Percentiles rank a stretch among this genome's conserved stretches.
phyloP scores from a whole-genome alignment of 805 yeast species.

The Yarrowia sp. region DNA sequence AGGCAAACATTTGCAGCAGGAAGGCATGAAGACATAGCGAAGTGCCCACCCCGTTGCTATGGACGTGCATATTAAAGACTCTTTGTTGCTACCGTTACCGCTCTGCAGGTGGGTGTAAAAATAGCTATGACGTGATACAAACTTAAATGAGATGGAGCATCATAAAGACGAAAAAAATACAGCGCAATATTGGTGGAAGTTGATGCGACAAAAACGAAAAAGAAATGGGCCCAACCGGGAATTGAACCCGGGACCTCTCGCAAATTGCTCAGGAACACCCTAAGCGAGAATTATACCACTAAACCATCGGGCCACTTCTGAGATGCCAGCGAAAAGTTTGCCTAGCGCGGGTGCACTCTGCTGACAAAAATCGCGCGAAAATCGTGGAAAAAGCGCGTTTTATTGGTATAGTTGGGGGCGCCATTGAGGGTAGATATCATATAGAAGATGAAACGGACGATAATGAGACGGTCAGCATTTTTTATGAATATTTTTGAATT shows the following conservation, averaged over 20 bases:
- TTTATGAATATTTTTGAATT: too few species aligned
- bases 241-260: conserved; percentile 25
- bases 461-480: too few species aligned
- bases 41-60: too few species aligned
- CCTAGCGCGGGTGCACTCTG: not conserved
- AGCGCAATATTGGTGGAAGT: not conserved
- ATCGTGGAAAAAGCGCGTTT: not conserved
- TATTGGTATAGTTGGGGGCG: too few species aligned
- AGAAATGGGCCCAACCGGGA: conserved; percentile 17
- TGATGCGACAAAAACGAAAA: not conserved
- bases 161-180: not conserved
- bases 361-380: not conserved
- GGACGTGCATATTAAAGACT: too few species aligned
- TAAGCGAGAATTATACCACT: conserved; percentile 24
- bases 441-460: too few species aligned
- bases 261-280: conserved; percentile 20
- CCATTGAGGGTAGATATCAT: too few species aligned
- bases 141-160: not conserved
- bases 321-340: not conserved
- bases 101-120: too few species aligned
- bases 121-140: too few species aligned
- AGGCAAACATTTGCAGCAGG: not conserved
- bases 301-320: conserved; percentile 6
- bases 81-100: too few species aligned
- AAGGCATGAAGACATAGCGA: not conserved